Evolutionary conservation across 192 early-diverging fungal genomes (phyloP).

Genomic region (Backusella psychrophila): DNA sequence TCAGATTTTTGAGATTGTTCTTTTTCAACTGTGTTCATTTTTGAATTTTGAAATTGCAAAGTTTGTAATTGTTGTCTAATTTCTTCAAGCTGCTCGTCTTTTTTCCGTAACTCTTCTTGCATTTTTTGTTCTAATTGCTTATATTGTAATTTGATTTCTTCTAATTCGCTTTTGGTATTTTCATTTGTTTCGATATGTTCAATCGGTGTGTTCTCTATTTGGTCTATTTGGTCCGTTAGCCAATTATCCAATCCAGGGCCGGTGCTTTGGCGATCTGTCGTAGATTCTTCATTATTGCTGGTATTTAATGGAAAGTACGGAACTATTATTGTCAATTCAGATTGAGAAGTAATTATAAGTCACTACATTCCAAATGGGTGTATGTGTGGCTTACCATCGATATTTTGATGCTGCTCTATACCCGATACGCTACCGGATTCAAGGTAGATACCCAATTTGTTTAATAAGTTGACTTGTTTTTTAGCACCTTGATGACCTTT

Average conservation of each 20-base stretch:
- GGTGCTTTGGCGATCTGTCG: background rate
- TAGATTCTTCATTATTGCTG: background rate
- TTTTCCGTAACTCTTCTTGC: background rate
- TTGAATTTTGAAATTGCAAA: slow-evolving; percentile 3
- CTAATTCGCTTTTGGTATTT: background rate
- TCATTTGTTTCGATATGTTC: background rate
- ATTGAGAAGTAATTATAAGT: background rate
- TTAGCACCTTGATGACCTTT: background rate
- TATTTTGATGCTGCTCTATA: background rate
- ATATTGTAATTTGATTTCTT: background rate
- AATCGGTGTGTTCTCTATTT: background rate
- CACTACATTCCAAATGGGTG: background rate
- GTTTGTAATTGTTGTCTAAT: slow-evolving; percentile 6
- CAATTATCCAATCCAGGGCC: background rate
- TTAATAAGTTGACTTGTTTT: background rate
- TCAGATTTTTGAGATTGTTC: background rate
- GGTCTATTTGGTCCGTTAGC: background rate
- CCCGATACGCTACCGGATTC: background rate
- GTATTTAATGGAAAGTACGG: background rate
- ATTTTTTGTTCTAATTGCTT: background rate
- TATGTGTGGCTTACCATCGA: background rate
- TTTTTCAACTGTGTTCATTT: background rate
- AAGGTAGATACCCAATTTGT: background rate
- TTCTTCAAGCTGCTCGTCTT: slow-evolving; percentile 5
- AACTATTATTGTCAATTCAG: background rate